A percentile compares a stretch with the other conserved stretches of the same genome.
Conservation (phyloP, 768 basidiomycete genomes). For the Tulasnella sp. region DNA sequence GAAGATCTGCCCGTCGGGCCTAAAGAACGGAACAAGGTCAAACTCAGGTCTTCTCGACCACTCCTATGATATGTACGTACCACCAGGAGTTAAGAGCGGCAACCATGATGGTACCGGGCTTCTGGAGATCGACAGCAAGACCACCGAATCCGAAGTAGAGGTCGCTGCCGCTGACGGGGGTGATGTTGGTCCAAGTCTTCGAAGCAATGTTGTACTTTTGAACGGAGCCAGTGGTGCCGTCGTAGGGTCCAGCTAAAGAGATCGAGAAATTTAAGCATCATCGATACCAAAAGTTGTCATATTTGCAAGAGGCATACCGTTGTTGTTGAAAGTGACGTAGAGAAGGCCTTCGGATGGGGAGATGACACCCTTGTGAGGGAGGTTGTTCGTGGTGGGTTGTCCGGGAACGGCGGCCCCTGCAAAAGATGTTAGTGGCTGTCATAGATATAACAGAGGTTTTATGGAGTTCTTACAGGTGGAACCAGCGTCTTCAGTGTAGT, state of each 20-base stretch:
- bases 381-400: conserved; percentile 55
- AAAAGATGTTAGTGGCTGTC: neutral
- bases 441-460: neutral
- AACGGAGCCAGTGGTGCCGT: conserved; percentile 57
- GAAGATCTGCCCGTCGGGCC: conserved; percentile 69
- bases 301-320: conserved; percentile 47
- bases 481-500: conserved; percentile 60
- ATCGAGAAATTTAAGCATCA: neutral
- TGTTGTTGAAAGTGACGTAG: conserved; percentile 65
- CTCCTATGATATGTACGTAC: neutral
- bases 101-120: conserved; percentile 68
- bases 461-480: conserved; percentile 53
- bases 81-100: conserved; percentile 65
- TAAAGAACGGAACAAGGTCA: conserved; percentile 37
- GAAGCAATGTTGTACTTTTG: conserved; percentile 51
- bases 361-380: conserved; percentile 70
- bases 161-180: conserved; percentile 61
- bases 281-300: neutral
- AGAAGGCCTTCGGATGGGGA: conserved; percentile 60
- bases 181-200: conserved; percentile 64
- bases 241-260: conserved; percentile 50
- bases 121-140: conserved; percentile 55
- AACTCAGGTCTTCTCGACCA: neutral
- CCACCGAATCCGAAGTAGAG: conserved; percentile 64
- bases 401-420: conserved; percentile 62